A percentile compares a stretch with the other conserved stretches of the same genome.
phyloP scores from a whole-genome alignment of 192 early-diverging fungal genomes.

The Coemansia biformis region DNA sequence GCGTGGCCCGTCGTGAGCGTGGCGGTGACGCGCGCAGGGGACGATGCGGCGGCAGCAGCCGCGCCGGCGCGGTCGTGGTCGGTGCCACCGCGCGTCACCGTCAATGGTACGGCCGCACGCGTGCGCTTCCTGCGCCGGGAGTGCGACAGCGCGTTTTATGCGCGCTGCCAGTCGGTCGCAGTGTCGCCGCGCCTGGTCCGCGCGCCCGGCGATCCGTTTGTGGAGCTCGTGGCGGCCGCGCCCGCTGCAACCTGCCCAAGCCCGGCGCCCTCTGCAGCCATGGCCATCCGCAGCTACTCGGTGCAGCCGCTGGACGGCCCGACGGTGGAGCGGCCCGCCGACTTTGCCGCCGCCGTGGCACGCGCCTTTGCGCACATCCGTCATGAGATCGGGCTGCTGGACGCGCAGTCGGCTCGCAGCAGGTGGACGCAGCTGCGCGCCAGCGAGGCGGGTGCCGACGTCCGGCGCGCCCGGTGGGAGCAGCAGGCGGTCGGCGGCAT shows the following conservation, averaged over 20 bases:
- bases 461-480: slow-evolving; percentile 1
- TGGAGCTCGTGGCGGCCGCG: slow-evolving; percentile 12
- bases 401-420: slow-evolving; percentile 15
- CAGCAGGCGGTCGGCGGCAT: slow-evolving; percentile 1
- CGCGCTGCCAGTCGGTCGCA: slow-evolving; percentile 36
- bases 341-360: slow-evolving; percentile 17
- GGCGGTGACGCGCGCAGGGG: slow-evolving; percentile 2
- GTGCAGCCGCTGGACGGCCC: slow-evolving; percentile 4
- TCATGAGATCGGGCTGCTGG: slow-evolving; percentile 19
- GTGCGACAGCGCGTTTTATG: slow-evolving; percentile 20
- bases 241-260: neutral
- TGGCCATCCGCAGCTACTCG: slow-evolving; percentile 30
- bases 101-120: slow-evolving; percentile 26
- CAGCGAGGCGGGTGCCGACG: neutral
- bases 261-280: neutral
- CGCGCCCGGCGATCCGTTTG: slow-evolving; percentile 4
- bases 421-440: slow-evolving; percentile 15
- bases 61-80: slow-evolving; percentile 20
- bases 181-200: slow-evolving; percentile 6
- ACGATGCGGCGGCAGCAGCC: neutral
- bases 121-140: slow-evolving; percentile 38
- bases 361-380: slow-evolving; percentile 32
- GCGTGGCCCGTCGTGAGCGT: slow-evolving; percentile 37
- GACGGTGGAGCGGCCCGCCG: slow-evolving; percentile 13
- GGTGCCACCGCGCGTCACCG: slow-evolving; percentile 34